Base-by-base conservation (phyloP, 345 rosid species). In the Populus ilicifolia region DNA sequence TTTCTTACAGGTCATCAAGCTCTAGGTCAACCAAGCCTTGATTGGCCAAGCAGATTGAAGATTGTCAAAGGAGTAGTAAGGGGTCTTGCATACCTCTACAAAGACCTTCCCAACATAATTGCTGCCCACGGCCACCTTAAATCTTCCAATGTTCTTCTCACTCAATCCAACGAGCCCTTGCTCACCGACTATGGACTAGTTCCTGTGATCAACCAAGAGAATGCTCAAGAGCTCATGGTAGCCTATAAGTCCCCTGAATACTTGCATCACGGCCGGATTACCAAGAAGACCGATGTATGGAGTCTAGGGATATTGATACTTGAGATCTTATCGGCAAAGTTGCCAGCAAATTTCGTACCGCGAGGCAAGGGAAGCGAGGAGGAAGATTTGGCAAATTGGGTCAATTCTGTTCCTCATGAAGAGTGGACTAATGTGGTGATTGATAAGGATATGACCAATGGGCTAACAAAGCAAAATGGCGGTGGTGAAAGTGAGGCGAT, bases 241-340 rank as follows among this genome's bases (percentile, higher is more conserved):
- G 96, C 94, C 12, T 96, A 93, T 61, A 96, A 87, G 81, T 93
- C 97, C 3, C 99, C 99, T 0, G 98, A 96, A 78, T 96, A 83
- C 81, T 38, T 80, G 38, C 87, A 87, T 17, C 81, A 82, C 2
- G 87, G 89, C 2, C 87, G 98, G 2, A 83, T 93, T 70, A 93
- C 96, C 1, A 96, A 89, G 85, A 93, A 93, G 84, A 96, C 99
- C 0, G 98, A 96, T 54, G 88, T 92, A 0, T 96, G 98, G 98
- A 84, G 88, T 16, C 80, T 93, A 0, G 99, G 99, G 38, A 83
- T 90, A 14, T 75, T 96, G 75, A 90, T 96, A 65, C 72, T 96
- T 6, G 99, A 93, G 87, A 86, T 91, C 84, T 36, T 96, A 29
- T 90, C 97, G 0, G 96, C 94, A 1, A 91, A 81, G 30, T 50